phyloP scores from a whole-genome alignment of 441 rosid genomes.

The California macrophylla region DNA sequence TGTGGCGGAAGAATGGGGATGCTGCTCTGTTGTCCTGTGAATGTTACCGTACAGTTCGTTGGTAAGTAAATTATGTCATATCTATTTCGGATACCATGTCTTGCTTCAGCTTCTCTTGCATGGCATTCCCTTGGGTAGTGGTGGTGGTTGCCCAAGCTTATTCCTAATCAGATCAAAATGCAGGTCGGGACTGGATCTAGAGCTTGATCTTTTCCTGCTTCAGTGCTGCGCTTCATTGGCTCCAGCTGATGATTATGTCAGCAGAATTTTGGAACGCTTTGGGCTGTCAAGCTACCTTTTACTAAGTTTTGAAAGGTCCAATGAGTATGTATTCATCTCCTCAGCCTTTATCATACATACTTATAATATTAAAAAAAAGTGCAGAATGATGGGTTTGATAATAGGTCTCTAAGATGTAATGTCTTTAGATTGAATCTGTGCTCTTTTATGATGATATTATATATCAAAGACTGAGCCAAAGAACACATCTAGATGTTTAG shows the following conservation, averaged over 20 bases:
- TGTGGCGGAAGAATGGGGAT: constrained; percentile 97
- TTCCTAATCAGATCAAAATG: constrained; percentile 24
- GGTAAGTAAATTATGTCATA: constrained; percentile 40
- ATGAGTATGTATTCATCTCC: constrained; percentile 47
- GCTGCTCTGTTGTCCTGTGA: constrained; percentile 61
- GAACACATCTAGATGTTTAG: neutral
- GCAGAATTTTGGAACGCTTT: constrained; percentile 68
- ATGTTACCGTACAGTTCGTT: constrained; percentile 73
- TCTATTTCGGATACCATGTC: neutral
- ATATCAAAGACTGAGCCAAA: neutral
- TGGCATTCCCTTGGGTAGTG: constrained; percentile 2
- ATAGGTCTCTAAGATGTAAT: neutral
- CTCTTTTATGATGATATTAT: neutral
- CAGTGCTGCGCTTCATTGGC: constrained; percentile 98
- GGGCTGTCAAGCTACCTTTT: constrained; percentile 62
- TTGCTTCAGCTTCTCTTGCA: neutral
- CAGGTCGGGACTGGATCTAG: constrained; percentile 96
- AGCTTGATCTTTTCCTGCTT: constrained; percentile 90
- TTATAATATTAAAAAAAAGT: neutral
- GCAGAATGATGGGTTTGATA: neutral
- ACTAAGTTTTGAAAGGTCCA: constrained; percentile 38
- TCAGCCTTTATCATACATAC: constrained; percentile 3
- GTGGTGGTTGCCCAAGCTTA: constrained; percentile 8
- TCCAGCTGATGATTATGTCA: constrained; percentile 74
- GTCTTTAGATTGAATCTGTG: neutral